Conservation (phyloP, 192 early-diverging fungal species). For the Podila clonocystis region DNA sequence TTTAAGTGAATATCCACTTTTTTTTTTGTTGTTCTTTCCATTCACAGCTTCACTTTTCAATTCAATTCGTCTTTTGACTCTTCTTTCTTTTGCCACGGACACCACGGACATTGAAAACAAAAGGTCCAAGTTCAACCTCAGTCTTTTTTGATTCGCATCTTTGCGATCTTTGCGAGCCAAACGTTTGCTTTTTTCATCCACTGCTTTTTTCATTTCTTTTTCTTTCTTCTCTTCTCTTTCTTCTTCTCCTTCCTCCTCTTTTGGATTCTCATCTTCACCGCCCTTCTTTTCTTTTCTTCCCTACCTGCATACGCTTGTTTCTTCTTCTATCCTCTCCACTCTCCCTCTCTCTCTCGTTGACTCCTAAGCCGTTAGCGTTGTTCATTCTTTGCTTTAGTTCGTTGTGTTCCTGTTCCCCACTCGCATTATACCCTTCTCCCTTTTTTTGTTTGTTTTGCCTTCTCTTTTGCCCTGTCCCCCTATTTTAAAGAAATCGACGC, state of each 20-base stretch:
- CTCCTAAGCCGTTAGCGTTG: not conserved
- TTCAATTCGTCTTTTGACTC: not conserved
- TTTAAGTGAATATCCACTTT: not conserved
- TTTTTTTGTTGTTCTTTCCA: not conserved
- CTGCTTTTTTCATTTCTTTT: not conserved
- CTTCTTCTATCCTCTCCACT: not conserved
- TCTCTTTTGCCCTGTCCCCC: not conserved
- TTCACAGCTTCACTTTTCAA: not conserved
- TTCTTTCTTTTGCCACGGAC: not conserved
- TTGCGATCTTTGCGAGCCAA: conserved; percentile 16
- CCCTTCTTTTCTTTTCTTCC: not conserved
- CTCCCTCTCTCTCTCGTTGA: not conserved
- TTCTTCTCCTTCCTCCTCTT: conserved; percentile 6
- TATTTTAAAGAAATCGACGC: not conserved
- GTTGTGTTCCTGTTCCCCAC: not conserved
- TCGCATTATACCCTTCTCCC: not conserved
- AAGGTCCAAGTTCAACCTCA: not conserved
- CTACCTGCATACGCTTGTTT: not conserved
- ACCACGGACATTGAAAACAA: conserved; percentile 2
- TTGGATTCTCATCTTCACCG: not conserved
- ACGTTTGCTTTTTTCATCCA: not conserved
- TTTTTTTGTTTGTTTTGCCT: not conserved
- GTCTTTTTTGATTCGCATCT: conserved; percentile 6
- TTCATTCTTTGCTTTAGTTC: conserved; percentile 2
- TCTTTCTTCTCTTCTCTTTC: not conserved